Conservation (phyloP, 768 basidiomycete genomes). For the Solioccasus polychromus region DNA sequence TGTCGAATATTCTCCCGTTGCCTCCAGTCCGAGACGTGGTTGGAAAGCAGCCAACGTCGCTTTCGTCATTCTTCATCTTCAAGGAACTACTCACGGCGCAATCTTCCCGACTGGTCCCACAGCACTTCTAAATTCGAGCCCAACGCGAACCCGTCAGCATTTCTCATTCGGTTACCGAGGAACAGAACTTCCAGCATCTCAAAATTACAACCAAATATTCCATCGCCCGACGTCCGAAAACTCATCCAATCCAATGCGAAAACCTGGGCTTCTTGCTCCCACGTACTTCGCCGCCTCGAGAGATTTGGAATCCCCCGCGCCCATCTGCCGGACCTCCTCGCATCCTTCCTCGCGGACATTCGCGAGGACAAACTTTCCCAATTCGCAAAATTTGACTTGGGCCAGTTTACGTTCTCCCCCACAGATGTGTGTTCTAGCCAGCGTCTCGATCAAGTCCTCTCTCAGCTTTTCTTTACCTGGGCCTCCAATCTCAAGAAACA, state of each 20-base stretch:
- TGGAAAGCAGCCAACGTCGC: conserved; percentile 17
- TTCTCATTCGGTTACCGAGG: neutral
- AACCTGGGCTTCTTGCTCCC: conserved; percentile 36
- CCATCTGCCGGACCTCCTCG: conserved; percentile 42
- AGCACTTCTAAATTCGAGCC: neutral
- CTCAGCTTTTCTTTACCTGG: conserved; percentile 58
- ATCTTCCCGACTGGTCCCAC: conserved; percentile 1
- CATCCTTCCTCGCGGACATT: conserved; percentile 40
- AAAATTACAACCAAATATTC: neutral
- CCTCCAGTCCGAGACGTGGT: conserved; percentile 14
- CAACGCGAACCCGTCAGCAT: neutral
- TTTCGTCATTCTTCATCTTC: conserved; percentile 18
- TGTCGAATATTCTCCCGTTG: conserved; percentile 15
- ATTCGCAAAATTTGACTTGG: conserved; percentile 36
- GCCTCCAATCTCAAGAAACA: conserved; percentile 36
- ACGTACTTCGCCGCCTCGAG: conserved; percentile 39
- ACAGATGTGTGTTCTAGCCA: conserved; percentile 24
- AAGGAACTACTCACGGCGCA: neutral
- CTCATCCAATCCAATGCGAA: conserved; percentile 37
- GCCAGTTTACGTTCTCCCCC: conserved; percentile 40
- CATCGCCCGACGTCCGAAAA: conserved; percentile 12
- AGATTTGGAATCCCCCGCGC: conserved; percentile 46
- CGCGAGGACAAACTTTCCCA: conserved; percentile 28
- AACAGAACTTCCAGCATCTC: neutral
- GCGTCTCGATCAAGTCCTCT: conserved; percentile 48